Evolutionary conservation across 148 eudicot genomes (phyloP), one percentile per base, ranked within the genome.

Genomic region (Rhododendron griersonianum): DNA sequence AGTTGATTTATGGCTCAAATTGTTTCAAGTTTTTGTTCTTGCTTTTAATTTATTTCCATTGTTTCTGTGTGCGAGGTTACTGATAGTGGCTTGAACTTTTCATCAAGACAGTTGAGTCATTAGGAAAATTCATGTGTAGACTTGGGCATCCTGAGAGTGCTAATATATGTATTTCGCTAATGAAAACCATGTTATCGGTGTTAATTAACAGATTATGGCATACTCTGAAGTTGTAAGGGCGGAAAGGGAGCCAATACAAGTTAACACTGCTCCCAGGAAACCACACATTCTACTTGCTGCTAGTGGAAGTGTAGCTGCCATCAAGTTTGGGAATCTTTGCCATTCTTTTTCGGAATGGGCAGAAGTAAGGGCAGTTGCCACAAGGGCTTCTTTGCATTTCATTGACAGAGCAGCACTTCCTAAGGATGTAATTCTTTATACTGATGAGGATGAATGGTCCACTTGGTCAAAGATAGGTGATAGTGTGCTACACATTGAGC

Each of bases 251-350:
- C 81, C 88, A n/a, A 57, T 86, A 44, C 95, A 84, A 86, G 83
- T 59, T 71, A 90, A 86, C 33, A 53, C 65, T 35, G 67, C 67
- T 33, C 83, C 91, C 4, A 94, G 96, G 88, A 97, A 91, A 81
- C 95, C 99, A 57, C 93, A 92, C 74, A 93, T 97, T 81, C 91
- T 95, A 61, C 94, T 97, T 71, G 99, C 99, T 84, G 98, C 99
- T 23, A 95, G 99, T 90, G 99, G 99, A 89, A 97, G 99, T 92
- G 99, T 97, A 44, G 98, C 99, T 82, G 90, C 99, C 15, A 93
- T 97, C 63, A 95, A 97, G 87, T 95, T 97, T 87, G 96, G 93
- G 37, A 95, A 94, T 87, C 95, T 95, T 35, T 97, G 98, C 84
- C 92, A 85, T 86, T 92, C 96, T 82, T 97, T 97, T 86, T 93